Evolutionary conservation across 2,329 filamentous ascomycete genomes (phyloP).

Genomic region (Aspergillus udagawae): DNA sequence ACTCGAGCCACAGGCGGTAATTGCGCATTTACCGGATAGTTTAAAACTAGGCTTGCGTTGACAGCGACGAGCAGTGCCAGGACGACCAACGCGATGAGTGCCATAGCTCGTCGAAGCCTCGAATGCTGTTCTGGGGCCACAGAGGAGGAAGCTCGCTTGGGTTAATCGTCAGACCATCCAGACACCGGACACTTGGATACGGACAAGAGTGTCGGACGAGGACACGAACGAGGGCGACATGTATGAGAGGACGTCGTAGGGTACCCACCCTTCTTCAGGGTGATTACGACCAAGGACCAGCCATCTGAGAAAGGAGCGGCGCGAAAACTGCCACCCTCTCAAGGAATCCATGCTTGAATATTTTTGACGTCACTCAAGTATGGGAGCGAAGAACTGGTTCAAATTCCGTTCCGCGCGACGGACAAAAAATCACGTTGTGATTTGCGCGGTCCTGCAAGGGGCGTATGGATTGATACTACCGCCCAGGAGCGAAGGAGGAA

Average conservation of each 20-base stretch:
- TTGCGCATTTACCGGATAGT: constrained; percentile 79
- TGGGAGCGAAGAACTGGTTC: constrained; percentile 29
- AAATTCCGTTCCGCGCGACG: constrained; percentile 20
- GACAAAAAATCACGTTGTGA: constrained; percentile 26
- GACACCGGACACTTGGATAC: background rate
- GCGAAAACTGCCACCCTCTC: constrained; percentile 29
- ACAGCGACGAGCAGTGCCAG: constrained; percentile 26
- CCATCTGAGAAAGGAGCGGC: constrained; percentile 25
- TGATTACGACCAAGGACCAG: constrained; percentile 26
- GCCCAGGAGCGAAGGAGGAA: constrained; percentile 18
- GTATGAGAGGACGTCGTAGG: constrained; percentile 14
- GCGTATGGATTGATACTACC: constrained; percentile 3
- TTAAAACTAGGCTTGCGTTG: constrained; percentile 37
- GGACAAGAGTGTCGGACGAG: constrained; percentile 5
- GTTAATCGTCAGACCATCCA: constrained; percentile 2
- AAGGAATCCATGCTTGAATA: constrained; percentile 37
- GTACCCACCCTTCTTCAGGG: constrained; percentile 19
- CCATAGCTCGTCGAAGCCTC: constrained; percentile 21
- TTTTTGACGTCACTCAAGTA: constrained; percentile 36
- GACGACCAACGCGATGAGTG: constrained; percentile 21
- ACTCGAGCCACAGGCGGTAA: constrained; percentile 73
- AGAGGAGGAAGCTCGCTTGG: constrained; percentile 14
- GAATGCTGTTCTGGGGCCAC: constrained; percentile 6
- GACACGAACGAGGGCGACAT: constrained; percentile 4
- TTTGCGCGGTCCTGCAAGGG: constrained; percentile 33